Evolutionary conservation across 352 stramenopile genomes (phyloP), one percentile per base, ranked within the genome.

Genomic region (Phytophthora nicotianae): DNA sequence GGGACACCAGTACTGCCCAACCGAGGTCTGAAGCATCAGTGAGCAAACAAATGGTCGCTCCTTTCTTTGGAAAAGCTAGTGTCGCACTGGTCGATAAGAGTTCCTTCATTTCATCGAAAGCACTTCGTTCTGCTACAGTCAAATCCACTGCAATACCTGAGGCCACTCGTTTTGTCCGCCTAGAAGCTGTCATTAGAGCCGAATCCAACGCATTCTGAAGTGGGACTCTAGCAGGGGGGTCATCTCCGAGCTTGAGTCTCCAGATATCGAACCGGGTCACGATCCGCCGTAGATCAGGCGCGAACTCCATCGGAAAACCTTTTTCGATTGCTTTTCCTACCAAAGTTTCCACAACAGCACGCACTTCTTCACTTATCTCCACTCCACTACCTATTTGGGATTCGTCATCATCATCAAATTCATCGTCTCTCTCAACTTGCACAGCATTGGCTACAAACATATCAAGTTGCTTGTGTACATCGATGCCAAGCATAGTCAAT

Each of bases 401-500:
- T 7, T 42, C 35, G 6, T 42, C 9, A 5, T 3, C 16, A 42
- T 42, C 35, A 23, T 42, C 16, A 42, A 42, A 42, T 21, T 42
- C 19, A 43, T 59, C 41, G 24, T 43, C 40, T 32, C 10, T 21
- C 21, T 42, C 51, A 43, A 16, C 5, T 42, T 20, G 51, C 5
- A 35, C 17, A 24, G 27, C 53, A 47, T 62, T 62, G 16, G 32
- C 19, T 4, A 38, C 53, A 6, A 62, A 21, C 29, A 53, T 3
- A 21, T 53, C 32, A 4, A 48, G 11, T 4, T 47, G 53, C 33
- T 23, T 38, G 7, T 40, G 9, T 29, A 54, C 14, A 5, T 53
- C 33, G 19, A 55, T 55, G 11, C 32, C 45, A 3, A 49, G 14
- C 53, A 53, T 53, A 11, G 43, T 62, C 33, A 62, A 42, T 16